These are phyloP conservation scores for Neohortaea acidophila DNA, from an alignment of 495 filamentous ascomycete genomes.

Conservation along the genomic window DNA sequence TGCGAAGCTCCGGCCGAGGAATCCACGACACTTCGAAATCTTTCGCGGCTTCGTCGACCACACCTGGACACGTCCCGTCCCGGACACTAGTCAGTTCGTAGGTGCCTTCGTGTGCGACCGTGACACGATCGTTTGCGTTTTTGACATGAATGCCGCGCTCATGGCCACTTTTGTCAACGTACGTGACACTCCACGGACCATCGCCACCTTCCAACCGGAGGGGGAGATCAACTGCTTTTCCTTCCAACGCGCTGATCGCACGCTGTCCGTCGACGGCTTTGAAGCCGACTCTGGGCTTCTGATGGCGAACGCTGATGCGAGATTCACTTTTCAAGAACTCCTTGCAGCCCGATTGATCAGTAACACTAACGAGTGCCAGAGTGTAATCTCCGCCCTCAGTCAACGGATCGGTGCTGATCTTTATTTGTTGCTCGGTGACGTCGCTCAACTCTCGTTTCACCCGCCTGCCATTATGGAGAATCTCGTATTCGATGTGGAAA, in stretches of 20 bases:
- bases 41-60: slow-evolving; percentile 53
- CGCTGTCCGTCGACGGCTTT: slow-evolving; percentile 65
- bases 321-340: slow-evolving; percentile 63
- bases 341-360: slow-evolving; percentile 74
- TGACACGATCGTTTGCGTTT: slow-evolving; percentile 55
- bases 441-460: slow-evolving; percentile 47
- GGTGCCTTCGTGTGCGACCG: slow-evolving; percentile 47
- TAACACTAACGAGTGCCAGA: slow-evolving; percentile 63
- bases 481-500: slow-evolving; percentile 82
- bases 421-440: slow-evolving; percentile 43
- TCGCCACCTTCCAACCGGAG: slow-evolving; percentile 73
- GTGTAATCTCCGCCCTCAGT: slow-evolving; percentile 75
- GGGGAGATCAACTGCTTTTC: slow-evolving; percentile 54
- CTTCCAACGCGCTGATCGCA: slow-evolving; percentile 58
- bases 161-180: slow-evolving; percentile 45
- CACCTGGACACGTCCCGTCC: slow-evolving; percentile 67
- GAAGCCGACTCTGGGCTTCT: slow-evolving; percentile 72
- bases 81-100: slow-evolving; percentile 65
- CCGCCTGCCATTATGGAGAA: slow-evolving; percentile 79
- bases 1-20: slow-evolving; percentile 53
- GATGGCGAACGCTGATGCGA: slow-evolving; percentile 71
- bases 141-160: slow-evolving; percentile 28
- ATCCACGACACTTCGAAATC: slow-evolving; percentile 73
- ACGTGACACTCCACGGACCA: slow-evolving; percentile 64
- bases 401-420: slow-evolving; percentile 58